These are phyloP conservation scores for Solanum rostratum DNA, from an alignment of 257 asterid species.

Conservation along the genomic window DNA sequence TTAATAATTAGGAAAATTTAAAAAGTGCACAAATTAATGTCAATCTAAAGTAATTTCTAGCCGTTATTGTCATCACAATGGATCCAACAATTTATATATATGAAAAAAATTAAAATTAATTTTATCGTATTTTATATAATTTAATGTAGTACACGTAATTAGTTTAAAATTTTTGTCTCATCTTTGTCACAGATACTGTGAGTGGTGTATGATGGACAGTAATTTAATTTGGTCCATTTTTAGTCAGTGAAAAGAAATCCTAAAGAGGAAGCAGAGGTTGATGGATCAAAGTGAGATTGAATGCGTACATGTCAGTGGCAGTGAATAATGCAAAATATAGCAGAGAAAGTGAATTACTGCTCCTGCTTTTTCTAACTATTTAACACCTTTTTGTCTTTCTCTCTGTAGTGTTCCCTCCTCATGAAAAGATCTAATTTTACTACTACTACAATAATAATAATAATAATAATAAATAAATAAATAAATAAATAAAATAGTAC, in stretches of 20 bases:
- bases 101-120: not conserved
- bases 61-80: not conserved
- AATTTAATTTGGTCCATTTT: not conserved
- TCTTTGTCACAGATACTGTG: conserved; percentile 4
- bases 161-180: conserved; percentile 1
- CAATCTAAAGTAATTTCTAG: not conserved
- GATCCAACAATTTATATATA: not conserved
- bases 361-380: conserved; percentile 11
- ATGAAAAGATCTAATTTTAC: not conserved
- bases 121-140: not conserved
- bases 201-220: not conserved
- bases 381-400: not conserved
- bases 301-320: not conserved
- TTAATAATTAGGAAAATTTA: not conserved
- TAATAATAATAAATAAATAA: too few relatives aligned
- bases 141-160: not conserved
- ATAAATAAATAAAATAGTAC: too few relatives aligned
- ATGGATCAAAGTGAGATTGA: not conserved
- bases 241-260: not conserved
- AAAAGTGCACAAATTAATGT: not conserved
- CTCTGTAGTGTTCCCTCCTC: not conserved
- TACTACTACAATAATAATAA: too few relatives aligned
- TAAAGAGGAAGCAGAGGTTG: conserved; percentile 2
- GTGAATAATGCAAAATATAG: conserved; percentile 25
- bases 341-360: conserved; percentile 14